Evolutionary conservation across 208 protist genomes (phyloP).

Genomic region (Naegleria fowleri): DNA sequence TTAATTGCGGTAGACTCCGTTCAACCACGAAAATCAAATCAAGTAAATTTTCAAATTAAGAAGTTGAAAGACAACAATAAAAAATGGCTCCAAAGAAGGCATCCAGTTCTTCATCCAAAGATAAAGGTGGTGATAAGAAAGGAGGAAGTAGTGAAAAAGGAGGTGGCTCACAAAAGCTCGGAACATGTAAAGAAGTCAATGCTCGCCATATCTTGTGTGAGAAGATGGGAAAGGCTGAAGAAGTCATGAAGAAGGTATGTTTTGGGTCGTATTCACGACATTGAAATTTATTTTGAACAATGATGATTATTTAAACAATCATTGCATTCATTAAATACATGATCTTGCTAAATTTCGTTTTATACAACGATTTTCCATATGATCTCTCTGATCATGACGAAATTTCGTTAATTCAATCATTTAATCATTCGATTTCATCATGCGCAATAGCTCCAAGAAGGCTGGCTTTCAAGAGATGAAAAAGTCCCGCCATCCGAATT

Average conservation of each 20-base stretch:
- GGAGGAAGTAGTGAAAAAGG: neutral
- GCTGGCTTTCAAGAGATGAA: neutral
- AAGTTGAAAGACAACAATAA: neutral
- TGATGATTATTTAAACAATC: too few relatives aligned
- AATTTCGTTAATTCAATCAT: too few relatives aligned
- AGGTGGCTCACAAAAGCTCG: neutral
- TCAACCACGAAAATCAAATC: too few relatives aligned
- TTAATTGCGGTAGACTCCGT: too few relatives aligned
- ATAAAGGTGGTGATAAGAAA: neutral
- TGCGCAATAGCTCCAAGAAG: neutral
- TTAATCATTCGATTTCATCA: too few relatives aligned
- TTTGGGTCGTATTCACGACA: too few relatives aligned
- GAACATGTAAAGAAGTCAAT: slow-evolving; percentile 16
- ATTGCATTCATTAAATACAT: too few relatives aligned
- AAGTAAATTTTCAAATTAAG: neutral
- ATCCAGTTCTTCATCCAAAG: neutral
- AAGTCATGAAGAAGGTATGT: neutral
- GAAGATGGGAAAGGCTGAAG: neutral
- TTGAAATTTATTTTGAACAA: neutral
- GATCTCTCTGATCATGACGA: too few relatives aligned
- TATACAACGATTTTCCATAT: too few relatives aligned
- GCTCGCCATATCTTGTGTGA: slow-evolving; percentile 24
- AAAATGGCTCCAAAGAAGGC: neutral
- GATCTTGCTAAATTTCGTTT: too few relatives aligned
- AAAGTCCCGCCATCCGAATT: slow-evolving; percentile 15